Evolutionary conservation across 78 protist genomes (phyloP).

Genomic region (Guillardia theta): DNA sequence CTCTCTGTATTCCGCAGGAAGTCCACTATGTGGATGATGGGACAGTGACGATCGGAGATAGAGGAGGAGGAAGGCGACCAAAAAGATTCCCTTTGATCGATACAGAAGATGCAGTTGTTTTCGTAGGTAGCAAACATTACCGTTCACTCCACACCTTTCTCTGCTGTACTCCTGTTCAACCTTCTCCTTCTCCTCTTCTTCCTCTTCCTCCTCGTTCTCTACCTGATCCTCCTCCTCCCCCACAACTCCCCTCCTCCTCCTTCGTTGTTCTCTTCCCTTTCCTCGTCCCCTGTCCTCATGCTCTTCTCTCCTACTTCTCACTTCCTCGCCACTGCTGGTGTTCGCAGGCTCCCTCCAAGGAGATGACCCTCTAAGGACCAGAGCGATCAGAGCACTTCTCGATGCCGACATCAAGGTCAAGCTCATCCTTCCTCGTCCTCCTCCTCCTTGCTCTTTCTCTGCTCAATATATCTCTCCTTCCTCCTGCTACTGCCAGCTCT

Average conservation of each 20-base stretch:
- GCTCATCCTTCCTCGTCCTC: too few species aligned
- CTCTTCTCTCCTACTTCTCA: too few species aligned
- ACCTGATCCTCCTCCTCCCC: too few species aligned
- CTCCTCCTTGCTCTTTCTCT: too few species aligned
- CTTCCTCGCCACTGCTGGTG: not conserved
- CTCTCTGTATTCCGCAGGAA: not conserved
- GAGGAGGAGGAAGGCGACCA: not conserved
- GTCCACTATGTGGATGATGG: conserved; percentile 17
- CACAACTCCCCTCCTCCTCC: too few species aligned
- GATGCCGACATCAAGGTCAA: not conserved
- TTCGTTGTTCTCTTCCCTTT: too few species aligned
- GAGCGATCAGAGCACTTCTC: not conserved
- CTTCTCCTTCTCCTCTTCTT: not conserved
- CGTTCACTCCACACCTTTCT: too few species aligned
- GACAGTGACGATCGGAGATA: not conserved
- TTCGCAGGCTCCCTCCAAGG: not conserved
- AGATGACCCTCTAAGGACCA: not conserved
- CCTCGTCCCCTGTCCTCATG: too few species aligned
- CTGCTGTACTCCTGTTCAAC: too few species aligned
- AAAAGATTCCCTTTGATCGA: not conserved
- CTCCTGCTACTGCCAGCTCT: too few species aligned
- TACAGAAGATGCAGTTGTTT: not conserved
- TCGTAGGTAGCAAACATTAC: too few species aligned
- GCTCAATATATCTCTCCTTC: too few species aligned
- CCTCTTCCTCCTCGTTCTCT: not conserved